A percentile compares a stretch with the other conserved stretches of the same genome.
phyloP scores from a whole-genome alignment of 257 asterid genomes.

The Ligustrum vulgare region DNA sequence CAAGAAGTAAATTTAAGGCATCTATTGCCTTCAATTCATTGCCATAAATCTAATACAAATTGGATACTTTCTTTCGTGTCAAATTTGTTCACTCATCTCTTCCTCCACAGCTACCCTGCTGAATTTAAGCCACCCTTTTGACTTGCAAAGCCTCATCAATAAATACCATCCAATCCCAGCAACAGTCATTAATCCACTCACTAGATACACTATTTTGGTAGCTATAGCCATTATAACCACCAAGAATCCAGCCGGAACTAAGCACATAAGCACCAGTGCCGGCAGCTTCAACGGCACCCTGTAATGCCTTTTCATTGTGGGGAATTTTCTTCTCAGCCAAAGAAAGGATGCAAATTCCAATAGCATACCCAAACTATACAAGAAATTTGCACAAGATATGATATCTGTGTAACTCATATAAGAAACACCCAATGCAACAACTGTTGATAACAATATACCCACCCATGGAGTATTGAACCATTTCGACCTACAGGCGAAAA shows the following conservation, averaged over 20 bases:
- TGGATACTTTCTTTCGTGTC: background rate
- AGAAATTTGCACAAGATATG: conserved; percentile 58
- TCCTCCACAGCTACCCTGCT: conserved; percentile 24
- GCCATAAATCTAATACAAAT: background rate
- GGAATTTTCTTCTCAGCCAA: conserved; percentile 60
- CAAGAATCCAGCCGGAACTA: conserved; percentile 59
- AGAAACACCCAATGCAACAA: conserved; percentile 53
- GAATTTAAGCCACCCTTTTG: conserved; percentile 50
- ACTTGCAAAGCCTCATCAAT: conserved; percentile 57
- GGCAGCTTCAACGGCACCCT: conserved; percentile 53
- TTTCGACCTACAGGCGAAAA: conserved; percentile 42
- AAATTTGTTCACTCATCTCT: background rate
- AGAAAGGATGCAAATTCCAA: conserved; percentile 70
- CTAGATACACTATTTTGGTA: conserved; percentile 44
- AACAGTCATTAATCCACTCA: conserved; percentile 51
- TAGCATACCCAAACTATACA: conserved; percentile 75
- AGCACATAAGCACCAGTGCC: conserved; percentile 51
- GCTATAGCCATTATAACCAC: conserved; percentile 63
- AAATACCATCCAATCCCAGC: conserved; percentile 58
- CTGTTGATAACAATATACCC: conserved; percentile 58
- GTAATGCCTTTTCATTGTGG: conserved; percentile 57
- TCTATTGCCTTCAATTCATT: background rate
- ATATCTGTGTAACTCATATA: conserved; percentile 56
- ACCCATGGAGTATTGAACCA: conserved; percentile 80
- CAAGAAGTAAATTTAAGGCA: background rate